These are phyloP conservation scores for Phytophthora sp. DNA, from an alignment of 352 stramenopile genomes.

Conservation along the genomic window DNA sequence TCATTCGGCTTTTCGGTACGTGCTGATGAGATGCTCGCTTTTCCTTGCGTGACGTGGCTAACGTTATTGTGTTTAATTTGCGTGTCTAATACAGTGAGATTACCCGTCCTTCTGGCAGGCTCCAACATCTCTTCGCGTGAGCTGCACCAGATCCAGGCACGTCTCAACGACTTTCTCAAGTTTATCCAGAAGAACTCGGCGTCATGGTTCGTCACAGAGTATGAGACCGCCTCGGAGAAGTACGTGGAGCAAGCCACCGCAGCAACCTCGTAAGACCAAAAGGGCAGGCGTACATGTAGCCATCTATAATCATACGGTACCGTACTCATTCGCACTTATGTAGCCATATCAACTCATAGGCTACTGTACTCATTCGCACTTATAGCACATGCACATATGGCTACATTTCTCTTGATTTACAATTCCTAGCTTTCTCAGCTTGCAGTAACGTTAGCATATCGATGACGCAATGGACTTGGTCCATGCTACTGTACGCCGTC, in stretches of 20 bases:
- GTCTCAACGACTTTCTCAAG: conserved; percentile 86
- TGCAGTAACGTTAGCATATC: too few relatives aligned
- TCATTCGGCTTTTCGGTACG: conserved; percentile 90
- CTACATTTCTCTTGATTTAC: conserved; percentile 6
- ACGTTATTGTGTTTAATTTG: background rate
- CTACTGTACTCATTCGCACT: too few relatives aligned
- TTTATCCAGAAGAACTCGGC: conserved; percentile 82
- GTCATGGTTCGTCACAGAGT: conserved; percentile 73
- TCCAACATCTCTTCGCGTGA: conserved; percentile 66
- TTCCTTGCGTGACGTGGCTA: background rate
- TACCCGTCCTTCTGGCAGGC: conserved; percentile 76
- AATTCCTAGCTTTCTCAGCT: too few relatives aligned
- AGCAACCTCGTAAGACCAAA: conserved; percentile 14
- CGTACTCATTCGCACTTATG: too few relatives aligned
- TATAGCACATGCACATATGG: too few relatives aligned
- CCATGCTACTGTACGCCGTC: conserved; percentile 19
- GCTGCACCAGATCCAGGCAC: conserved; percentile 67
- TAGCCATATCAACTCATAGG: too few relatives aligned
- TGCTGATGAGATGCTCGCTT: conserved; percentile 19
- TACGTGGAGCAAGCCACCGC: conserved; percentile 52
- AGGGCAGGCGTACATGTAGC: conserved; percentile 16
- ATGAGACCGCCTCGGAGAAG: conserved; percentile 61
- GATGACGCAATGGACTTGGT: conserved; percentile 22
- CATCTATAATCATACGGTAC: conserved; percentile 10
- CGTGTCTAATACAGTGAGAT: conserved; percentile 56